phyloP scores from a whole-genome alignment of 2,329 filamentous ascomycete genomes.

The Xylaria sp. region DNA sequence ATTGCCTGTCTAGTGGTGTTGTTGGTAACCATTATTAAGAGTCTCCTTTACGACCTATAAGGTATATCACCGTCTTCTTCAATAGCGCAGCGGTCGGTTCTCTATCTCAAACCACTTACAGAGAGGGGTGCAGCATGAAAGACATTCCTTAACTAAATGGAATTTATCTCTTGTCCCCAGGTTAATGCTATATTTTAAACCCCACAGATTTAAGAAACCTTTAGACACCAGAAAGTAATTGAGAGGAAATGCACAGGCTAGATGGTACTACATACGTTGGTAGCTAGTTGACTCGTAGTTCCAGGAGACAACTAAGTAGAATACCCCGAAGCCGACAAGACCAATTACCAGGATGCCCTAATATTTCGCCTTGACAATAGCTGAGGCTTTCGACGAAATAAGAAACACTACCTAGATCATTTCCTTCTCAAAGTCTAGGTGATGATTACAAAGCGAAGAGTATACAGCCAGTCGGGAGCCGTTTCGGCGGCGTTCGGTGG shows the following conservation, averaged over 20 bases:
- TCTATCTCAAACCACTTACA: background rate
- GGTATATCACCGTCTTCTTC: background rate
- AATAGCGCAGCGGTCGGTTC: background rate
- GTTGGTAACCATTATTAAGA: background rate
- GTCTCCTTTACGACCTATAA: background rate
- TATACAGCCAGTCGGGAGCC: background rate
- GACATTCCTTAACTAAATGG: background rate
- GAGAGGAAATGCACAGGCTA: background rate
- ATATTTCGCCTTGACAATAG: background rate
- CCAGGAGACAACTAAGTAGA: too few species aligned
- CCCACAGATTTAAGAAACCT: background rate
- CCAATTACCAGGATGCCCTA: background rate
- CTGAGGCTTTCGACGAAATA: too few species aligned
- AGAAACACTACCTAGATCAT: background rate
- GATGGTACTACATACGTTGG: too few species aligned
- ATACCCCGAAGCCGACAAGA: background rate
- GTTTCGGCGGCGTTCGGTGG: constrained; percentile 32
- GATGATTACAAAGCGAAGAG: background rate
- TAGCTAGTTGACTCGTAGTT: background rate
- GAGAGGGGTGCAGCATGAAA: background rate
- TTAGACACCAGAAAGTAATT: background rate
- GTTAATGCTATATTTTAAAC: too few species aligned
- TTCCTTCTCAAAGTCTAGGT: background rate
- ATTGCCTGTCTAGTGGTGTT: background rate
- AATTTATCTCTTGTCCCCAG: background rate